Evolutionary conservation across 2,329 filamentous ascomycete genomes (phyloP).

Genomic region (Claviceps spartinae): DNA sequence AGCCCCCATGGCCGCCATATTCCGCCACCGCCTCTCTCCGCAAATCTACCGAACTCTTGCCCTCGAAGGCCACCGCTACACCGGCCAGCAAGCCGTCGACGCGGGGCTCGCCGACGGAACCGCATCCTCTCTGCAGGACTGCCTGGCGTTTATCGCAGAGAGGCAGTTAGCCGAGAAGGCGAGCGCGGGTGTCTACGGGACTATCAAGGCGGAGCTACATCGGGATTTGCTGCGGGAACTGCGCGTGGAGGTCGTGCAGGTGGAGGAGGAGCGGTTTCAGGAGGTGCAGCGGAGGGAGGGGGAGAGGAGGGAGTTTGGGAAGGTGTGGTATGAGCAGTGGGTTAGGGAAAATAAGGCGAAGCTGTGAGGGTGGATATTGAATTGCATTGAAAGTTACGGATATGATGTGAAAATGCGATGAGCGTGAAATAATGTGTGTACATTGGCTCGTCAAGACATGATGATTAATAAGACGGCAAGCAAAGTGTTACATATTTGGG

Average conservation of each 20-base stretch:
- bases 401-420: background rate
- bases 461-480: background rate
- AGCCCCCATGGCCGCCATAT: slow-evolving; percentile 60
- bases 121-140: slow-evolving; percentile 43
- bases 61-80: slow-evolving; percentile 59
- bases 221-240: slow-evolving; percentile 48
- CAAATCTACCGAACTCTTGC: slow-evolving; percentile 49
- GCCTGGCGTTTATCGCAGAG: slow-evolving; percentile 44
- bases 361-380: slow-evolving; percentile 9
- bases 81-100: slow-evolving; percentile 47
- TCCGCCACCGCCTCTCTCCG: slow-evolving; percentile 52
- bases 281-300: slow-evolving; percentile 24
- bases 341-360: slow-evolving; percentile 27
- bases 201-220: slow-evolving; percentile 66
- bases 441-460: background rate
- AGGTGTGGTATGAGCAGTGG: slow-evolving; percentile 37
- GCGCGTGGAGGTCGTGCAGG: slow-evolving; percentile 34
- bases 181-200: slow-evolving; percentile 52
- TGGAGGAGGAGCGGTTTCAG: slow-evolving; percentile 35
- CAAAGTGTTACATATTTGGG: background rate
- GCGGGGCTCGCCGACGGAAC: slow-evolving; percentile 55
- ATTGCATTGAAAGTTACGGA: background rate
- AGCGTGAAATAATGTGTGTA: background rate
- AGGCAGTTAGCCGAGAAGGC: slow-evolving; percentile 47
- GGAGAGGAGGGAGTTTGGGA: slow-evolving; percentile 29